Base-by-base conservation (phyloP, 164 flowering plant genomes). In the Nymphaea colorata region DNA sequence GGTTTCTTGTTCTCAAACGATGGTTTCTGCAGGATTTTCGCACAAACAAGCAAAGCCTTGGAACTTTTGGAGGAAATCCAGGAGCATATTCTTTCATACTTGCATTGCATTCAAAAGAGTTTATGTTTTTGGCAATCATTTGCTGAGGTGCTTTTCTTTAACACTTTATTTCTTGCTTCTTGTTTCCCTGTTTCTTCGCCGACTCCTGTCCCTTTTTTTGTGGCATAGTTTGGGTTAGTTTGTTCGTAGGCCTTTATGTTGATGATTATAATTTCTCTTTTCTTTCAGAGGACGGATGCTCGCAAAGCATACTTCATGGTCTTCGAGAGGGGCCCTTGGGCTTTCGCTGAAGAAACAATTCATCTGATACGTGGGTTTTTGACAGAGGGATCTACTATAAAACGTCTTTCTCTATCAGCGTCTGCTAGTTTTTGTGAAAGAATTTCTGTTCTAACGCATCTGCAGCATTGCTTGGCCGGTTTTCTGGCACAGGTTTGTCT, bases 251-350 rank as follows among this genome's bases (percentile, higher is more conserved):
- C 36, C 14, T 41, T 25, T 25, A 25, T 25, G 36, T 25, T 43
- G 67, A 4, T 43, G 71, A 67, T 63, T 14, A 64, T 59, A 41
- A 60, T 64, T 64, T 69, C 66, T 57, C 70, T 67, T 45, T 43
- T 71, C 42, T 41, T 64, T 43, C 62, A 72, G 97, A 88, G 84
- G 47, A 81, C 96, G 44, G 73, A 77, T 81, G 79, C 83, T 73
- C 83, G 72, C 59, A 91, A 83, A 73, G 70, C 81, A 0, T 87
- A 86, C 76, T 91, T 91, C 73, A 86, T 94, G 89, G 55, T 94
- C 66, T 82, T 86, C 71, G 92, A 91, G 78, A 83, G 96, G 81
- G 98, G 98, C 25, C 98, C 96, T 17, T 41, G 64, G 61, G 96
- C 96, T 64, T 94, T 94, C 76, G 12, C 88, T 60, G 71, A 78